phyloP scores from a whole-genome alignment of 371 early-diverging fungal genomes.

The Cokeromyces recurvatus region DNA sequence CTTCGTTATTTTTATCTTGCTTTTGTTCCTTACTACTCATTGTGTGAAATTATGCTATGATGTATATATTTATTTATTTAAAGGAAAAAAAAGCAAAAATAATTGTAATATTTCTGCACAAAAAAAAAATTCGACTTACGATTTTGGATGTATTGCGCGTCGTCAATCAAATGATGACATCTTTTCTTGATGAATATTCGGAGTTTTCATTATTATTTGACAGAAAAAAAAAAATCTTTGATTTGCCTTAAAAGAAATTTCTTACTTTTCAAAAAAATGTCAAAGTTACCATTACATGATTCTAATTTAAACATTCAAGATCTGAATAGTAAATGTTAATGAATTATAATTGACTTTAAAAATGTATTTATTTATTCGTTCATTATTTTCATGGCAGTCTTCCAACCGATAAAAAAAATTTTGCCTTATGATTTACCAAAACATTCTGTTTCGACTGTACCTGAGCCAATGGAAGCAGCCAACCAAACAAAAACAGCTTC shows the following conservation, averaged over 20 bases:
- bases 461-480: not conserved
- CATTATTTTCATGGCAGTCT: no score
- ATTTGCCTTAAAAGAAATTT: no score
- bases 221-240: not conserved
- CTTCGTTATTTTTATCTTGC: constrained; percentile 22
- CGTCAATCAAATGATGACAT: no score
- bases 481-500: not conserved
- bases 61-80: no score
- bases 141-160: no score
- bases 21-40: constrained; percentile 24
- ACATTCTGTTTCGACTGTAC: not conserved
- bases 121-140: no score
- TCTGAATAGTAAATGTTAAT: constrained; percentile 9
- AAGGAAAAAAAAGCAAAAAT: constrained; percentile 1
- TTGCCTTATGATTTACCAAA: constrained; percentile 11
- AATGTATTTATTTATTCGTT: no score
- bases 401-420: constrained; percentile 7
- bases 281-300: constrained; percentile 13
- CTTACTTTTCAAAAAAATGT: not conserved
- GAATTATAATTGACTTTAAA: no score
- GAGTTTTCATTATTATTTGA: no score
- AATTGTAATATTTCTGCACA: no score
- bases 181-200: no score
- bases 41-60: not conserved
- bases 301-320: constrained; percentile 3